Percentiles rank a stretch among this genome's conserved stretches.
These are phyloP conservation scores for Pseudogymnoascus sp. DNA, from an alignment of 2,329 filamentous ascomycete species.

Conservation along the genomic window DNA sequence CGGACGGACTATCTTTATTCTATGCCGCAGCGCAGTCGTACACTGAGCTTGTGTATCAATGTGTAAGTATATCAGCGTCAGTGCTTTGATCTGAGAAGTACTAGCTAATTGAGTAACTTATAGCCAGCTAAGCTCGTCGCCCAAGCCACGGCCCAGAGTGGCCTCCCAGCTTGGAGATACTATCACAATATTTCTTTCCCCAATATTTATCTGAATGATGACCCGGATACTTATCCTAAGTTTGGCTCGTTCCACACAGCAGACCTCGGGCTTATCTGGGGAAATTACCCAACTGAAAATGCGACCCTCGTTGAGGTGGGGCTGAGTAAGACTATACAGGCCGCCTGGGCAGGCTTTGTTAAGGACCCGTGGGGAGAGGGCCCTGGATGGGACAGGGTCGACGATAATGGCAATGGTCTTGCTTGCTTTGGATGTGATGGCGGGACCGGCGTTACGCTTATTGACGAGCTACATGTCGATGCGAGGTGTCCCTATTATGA, in stretches of 20 bases:
- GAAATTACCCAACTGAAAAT: conserved; percentile 21
- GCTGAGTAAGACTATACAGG: conserved; percentile 21
- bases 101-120: not conserved
- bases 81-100: not conserved
- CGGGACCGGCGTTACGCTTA: not conserved
- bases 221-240: not conserved
- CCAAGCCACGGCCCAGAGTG: not conserved
- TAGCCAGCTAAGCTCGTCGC: conserved; percentile 1
- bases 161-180: not conserved
- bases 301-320: conserved; percentile 17
- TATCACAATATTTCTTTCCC: not conserved
- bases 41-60: not conserved
- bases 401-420: not conserved
- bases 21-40: not conserved
- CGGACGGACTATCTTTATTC: not conserved
- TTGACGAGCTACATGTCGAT: not conserved
- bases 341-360: conserved; percentile 23
- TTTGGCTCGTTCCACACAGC: conserved; percentile 27
- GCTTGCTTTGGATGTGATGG: not conserved
- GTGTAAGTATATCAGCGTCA: not conserved
- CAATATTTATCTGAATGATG: not conserved
- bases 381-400: conserved; percentile 17
- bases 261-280: conserved; percentile 27
- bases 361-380: conserved; percentile 20
- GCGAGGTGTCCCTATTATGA: not conserved